Conservation (phyloP, 169 alveolate species). For the Cryptosporidium sp. region DNA sequence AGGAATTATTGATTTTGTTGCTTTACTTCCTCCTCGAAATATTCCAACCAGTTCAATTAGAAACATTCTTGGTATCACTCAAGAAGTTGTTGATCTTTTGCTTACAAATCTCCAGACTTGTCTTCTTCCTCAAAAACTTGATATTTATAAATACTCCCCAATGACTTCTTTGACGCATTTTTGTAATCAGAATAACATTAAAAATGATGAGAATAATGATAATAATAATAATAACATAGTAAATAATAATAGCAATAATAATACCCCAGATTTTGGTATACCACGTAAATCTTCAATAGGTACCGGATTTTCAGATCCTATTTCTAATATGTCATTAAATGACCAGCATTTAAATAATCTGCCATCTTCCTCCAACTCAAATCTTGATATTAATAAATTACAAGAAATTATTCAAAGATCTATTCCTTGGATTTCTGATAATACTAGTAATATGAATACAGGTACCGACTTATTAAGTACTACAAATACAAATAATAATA, state of each 20-base stretch:
- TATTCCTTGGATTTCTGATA: constrained; percentile 10
- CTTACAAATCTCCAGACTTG: constrained; percentile 34
- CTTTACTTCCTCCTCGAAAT: constrained; percentile 31
- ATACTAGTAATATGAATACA: not conserved
- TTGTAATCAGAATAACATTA: not conserved
- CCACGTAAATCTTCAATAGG: not conserved
- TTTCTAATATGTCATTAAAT: not conserved
- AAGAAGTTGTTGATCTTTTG: constrained; percentile 35
- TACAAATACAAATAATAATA: not conserved
- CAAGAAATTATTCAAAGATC: constrained; percentile 34
- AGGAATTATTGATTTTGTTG: constrained; percentile 62
- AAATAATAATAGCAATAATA: not conserved
- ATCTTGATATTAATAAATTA: constrained; percentile 1
- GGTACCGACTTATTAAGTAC: not conserved
- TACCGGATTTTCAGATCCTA: not conserved
- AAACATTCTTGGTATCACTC: constrained; percentile 29
- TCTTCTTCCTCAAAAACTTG: constrained; percentile 46
- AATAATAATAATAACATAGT: not conserved
- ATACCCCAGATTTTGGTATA: not conserved
- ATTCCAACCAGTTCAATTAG: constrained; percentile 16
- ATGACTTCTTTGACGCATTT: not conserved
- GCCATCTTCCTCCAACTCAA: not conserved
- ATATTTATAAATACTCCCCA: constrained; percentile 38
- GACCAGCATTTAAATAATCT: not conserved
- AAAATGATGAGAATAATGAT: not conserved